A percentile compares a stretch with the other conserved stretches of the same genome.
Evolutionary conservation across 169 alveolate species (phyloP).

Genomic region (Toxoplasma gondii): DNA sequence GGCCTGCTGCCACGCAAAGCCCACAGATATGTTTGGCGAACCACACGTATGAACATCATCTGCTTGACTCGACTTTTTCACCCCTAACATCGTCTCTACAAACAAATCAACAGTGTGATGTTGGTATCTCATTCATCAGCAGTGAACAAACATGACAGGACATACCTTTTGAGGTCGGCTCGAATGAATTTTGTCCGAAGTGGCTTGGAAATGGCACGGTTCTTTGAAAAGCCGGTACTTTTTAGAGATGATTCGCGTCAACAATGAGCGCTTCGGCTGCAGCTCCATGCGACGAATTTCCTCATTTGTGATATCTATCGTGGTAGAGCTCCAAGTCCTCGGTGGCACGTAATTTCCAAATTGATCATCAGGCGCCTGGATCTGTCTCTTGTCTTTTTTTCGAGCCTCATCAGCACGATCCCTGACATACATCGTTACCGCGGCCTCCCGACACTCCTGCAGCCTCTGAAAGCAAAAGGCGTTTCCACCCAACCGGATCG

Average conservation of each 20-base stretch:
- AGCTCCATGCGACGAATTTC: constrained; percentile 40
- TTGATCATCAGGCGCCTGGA: neutral
- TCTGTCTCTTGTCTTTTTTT: neutral
- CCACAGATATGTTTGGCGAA: too few species aligned
- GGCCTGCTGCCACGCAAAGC: too few species aligned
- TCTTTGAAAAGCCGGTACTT: neutral
- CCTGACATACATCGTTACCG: neutral
- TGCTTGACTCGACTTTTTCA: too few species aligned
- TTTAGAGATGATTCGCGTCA: constrained; percentile 27
- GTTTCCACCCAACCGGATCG: neutral
- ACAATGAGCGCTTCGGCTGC: neutral
- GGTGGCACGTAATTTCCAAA: neutral
- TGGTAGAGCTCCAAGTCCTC: neutral
- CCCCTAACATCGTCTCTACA: too few species aligned
- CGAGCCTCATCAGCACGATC: neutral
- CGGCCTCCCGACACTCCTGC: neutral
- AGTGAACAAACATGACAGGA: neutral
- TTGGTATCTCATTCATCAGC: too few species aligned
- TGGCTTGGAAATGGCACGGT: constrained; percentile 20
- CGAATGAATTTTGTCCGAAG: constrained; percentile 23
- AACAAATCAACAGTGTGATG: too few species aligned
- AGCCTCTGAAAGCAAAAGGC: neutral
- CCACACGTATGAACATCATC: too few species aligned
- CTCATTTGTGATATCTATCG: constrained; percentile 37
- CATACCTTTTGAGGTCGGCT: constrained; percentile 51